phyloP scores from a whole-genome alignment of 73 alveolate species.

The Paramecium sexaurelia region DNA sequence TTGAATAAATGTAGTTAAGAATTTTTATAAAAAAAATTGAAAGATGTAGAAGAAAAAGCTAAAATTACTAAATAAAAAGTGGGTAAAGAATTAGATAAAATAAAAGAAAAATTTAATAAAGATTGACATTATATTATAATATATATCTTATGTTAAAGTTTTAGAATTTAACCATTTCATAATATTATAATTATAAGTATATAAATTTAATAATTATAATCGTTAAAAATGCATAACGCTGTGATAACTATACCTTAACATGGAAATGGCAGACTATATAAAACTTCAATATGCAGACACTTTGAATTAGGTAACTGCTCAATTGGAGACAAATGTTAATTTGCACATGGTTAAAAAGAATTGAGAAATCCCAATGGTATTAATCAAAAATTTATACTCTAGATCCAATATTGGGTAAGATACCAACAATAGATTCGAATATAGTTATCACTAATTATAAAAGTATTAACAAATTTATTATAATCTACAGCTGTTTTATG shows the following conservation, averaged over 20 bases:
- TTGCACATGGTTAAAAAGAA: conserved; percentile 71
- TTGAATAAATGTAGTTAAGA: background rate
- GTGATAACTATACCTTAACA: conserved; percentile 44
- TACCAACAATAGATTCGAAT: conserved; percentile 53
- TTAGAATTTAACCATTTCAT: background rate
- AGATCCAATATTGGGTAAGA: conserved; percentile 23
- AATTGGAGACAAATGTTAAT: conserved; percentile 69
- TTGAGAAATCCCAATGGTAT: conserved; percentile 62
- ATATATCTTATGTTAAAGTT: background rate
- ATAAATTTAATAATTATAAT: background rate
- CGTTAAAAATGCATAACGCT: conserved; percentile 60
- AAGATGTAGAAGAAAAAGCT: background rate
- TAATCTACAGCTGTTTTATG: conserved; percentile 57
- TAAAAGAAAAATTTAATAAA: background rate
- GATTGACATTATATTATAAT: background rate
- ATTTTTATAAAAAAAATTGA: background rate
- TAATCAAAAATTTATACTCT: background rate
- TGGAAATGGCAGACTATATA: conserved; percentile 64
- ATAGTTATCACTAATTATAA: conserved; percentile 38
- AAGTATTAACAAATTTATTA: background rate
- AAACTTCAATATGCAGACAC: conserved; percentile 69
- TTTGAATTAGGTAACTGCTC: conserved; percentile 69
- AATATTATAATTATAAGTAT: background rate
- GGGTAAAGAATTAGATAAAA: background rate
- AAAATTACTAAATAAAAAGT: background rate